phyloP scores from a whole-genome alignment of 2,329 filamentous ascomycete species.

The Fusarium tuaranense region DNA sequence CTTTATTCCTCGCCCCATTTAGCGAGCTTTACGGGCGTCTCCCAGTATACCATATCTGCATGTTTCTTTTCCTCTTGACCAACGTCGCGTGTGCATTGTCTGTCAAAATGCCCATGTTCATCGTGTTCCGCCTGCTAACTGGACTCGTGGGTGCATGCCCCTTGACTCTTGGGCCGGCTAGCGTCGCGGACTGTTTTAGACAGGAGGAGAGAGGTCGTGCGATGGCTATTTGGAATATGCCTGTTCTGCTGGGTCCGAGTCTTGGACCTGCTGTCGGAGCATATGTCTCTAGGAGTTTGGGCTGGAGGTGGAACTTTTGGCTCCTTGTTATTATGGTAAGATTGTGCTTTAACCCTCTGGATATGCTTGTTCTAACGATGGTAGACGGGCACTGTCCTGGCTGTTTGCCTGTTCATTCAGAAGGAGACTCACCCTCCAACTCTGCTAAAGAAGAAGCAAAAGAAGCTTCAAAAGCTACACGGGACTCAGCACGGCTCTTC shows the following conservation, averaged over 20 bases:
- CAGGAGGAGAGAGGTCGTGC: constrained; percentile 58
- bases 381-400: not conserved
- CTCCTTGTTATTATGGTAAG: constrained; percentile 56
- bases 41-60: constrained; percentile 56
- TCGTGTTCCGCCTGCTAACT: constrained; percentile 69
- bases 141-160: constrained; percentile 68
- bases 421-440: not conserved
- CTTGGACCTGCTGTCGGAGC: constrained; percentile 49
- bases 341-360: no score
- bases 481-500: not conserved
- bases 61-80: constrained; percentile 33
- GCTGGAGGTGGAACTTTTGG: constrained; percentile 63
- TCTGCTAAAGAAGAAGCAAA: not conserved
- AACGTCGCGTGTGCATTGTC: constrained; percentile 4
- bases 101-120: constrained; percentile 59
- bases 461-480: not conserved
- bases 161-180: constrained; percentile 70
- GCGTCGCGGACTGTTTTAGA: constrained; percentile 65
- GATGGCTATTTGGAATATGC: constrained; percentile 39
- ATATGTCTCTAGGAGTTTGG: constrained; percentile 56
- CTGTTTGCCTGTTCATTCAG: not conserved
- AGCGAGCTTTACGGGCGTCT: constrained; percentile 60
- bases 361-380: no score
- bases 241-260: constrained; percentile 38
- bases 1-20: constrained; percentile 58